These are phyloP conservation scores for Bacidia rubella DNA, from an alignment of 495 filamentous ascomycete species.

Conservation along the genomic window DNA sequence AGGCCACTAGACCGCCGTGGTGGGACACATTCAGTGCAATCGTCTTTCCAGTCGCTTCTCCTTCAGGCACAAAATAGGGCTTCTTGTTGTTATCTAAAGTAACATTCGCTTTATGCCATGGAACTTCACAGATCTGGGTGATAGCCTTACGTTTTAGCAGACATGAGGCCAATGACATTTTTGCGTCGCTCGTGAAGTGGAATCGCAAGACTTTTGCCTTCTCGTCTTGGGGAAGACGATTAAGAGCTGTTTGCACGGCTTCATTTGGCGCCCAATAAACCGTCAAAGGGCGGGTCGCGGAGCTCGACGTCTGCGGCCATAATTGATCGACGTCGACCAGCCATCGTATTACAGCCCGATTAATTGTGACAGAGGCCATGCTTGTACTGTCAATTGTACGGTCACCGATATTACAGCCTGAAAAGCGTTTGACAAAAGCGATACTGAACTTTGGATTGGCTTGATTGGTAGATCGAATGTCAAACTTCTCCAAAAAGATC, in stretches of 20 bases:
- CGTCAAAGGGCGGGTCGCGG: slow-evolving; percentile 1
- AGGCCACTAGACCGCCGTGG: slow-evolving; percentile 62
- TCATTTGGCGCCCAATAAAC: slow-evolving; percentile 12
- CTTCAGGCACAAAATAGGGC: slow-evolving; percentile 42
- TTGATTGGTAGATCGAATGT: not conserved
- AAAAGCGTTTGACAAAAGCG: not conserved
- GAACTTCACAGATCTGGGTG: slow-evolving; percentile 43
- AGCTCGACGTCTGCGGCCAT: not conserved
- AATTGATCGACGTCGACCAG: not conserved
- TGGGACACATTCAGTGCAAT: slow-evolving; percentile 83
- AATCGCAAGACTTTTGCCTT: slow-evolving; percentile 38
- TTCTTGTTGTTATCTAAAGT: slow-evolving; percentile 50
- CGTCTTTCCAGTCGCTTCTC: slow-evolving; percentile 20
- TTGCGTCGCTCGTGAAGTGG: slow-evolving; percentile 49
- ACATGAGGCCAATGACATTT: slow-evolving; percentile 59
- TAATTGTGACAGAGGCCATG: not conserved
- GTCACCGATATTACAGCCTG: not conserved
- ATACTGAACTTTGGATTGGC: not conserved
- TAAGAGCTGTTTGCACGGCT: slow-evolving; percentile 41
- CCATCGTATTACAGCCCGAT: not conserved
- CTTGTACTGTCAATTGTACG: not conserved
- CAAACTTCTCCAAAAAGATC: not conserved
- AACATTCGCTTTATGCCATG: slow-evolving; percentile 50
- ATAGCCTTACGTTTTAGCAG: slow-evolving; percentile 70
- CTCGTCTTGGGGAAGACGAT: slow-evolving; percentile 39